Evolutionary conservation across 805 yeast genomes (phyloP), one percentile per base, ranked within the genome.

Genomic region (Saccharomyces jurei): DNA sequence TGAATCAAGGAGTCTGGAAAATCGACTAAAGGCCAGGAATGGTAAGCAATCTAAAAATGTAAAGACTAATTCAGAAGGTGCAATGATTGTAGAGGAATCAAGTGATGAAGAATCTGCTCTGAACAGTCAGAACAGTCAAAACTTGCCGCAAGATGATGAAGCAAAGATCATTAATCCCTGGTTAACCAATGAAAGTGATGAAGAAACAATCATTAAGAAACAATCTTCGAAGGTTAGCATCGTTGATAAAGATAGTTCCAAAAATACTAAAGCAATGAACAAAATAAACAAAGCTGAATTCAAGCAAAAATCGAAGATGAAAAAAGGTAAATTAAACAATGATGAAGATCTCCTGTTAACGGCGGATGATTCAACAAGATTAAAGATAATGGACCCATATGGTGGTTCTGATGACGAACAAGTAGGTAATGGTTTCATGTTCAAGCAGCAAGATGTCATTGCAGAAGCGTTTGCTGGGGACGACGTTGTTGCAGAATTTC

Each of bases 391-490:
- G 10, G 84, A 81, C 59, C 77, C 79, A 48, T 73, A 72, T 60
- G 69, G 69, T 53, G 76, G 71, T n/a, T 78, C 74, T n/a, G 82
- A 72, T 2, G 78, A 72, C 14, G 79, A 72, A 17, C 73, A 66
- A 6, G 71, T 68, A 1, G 77, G 75, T 46, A 68, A 72, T 31
- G 56, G 51, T 46, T 75, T 74, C 55, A 77, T 81, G 79, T 88
- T 90, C 74, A 81, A 82, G 61, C 96, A 90, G 65, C 82, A 83
- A 59, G 91, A 89, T 52, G 76, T 94, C 48, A 86, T 94, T 57
- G 82, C 85, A 57, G 86, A 90, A 66, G 99, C 98, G 0, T 94
- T 94, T 77, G 97, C 97, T 3, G 98, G 98, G 28, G 99, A 94
- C 72, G 94, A 94, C 67, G 96, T 92, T 44, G 87, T 89, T 14